These are phyloP conservation scores for Didymella glomerata DNA, from an alignment of 2,329 filamentous ascomycete species.

Conservation along the genomic window DNA sequence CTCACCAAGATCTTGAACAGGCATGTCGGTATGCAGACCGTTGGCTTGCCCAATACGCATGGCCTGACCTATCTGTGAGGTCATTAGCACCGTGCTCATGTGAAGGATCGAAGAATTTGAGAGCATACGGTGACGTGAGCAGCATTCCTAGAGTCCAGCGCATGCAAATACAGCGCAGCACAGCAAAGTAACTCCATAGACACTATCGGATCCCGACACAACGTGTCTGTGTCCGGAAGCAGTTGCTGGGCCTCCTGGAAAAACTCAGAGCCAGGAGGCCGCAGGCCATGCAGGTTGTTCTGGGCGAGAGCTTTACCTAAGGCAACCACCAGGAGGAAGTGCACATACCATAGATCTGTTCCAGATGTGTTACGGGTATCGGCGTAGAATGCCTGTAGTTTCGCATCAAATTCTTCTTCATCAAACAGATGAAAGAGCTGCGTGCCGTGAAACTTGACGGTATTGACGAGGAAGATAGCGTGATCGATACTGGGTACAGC, in stretches of 20 bases:
- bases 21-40: background rate
- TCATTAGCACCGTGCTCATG: background rate
- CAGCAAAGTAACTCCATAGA: background rate
- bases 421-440: background rate
- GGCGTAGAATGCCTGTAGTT: background rate
- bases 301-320: background rate
- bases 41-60: background rate
- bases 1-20: background rate
- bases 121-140: background rate
- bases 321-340: background rate
- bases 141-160: background rate
- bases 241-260: background rate
- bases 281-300: background rate
- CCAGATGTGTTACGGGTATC: no score
- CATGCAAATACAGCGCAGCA: background rate
- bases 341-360: background rate
- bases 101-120: background rate
- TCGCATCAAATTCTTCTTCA: background rate
- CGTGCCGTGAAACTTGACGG: background rate
- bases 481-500: background rate
- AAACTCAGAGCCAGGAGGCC: background rate
- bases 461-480: background rate
- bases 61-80: background rate
- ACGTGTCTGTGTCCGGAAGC: background rate
- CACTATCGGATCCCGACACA: background rate